Conservation (phyloP, 2,329 filamentous ascomycete species). For the Colletotrichum horii region DNA sequence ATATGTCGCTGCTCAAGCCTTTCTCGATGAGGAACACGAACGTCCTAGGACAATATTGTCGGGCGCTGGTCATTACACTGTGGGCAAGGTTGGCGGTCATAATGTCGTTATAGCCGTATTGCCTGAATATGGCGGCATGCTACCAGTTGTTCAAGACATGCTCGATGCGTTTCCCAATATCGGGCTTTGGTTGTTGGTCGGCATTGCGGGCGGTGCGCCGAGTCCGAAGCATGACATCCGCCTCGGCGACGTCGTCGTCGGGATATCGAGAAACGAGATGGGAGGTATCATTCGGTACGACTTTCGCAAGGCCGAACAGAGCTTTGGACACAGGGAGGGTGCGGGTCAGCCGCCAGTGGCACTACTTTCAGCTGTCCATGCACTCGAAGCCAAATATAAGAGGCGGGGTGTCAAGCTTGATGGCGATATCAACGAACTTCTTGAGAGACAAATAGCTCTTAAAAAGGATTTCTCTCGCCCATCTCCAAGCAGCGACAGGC, state of each 20-base stretch:
- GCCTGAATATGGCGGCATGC: constrained; percentile 25
- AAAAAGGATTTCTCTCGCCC: neutral
- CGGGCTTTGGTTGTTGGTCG: constrained; percentile 21
- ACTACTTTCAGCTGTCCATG: neutral
- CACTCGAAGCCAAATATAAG: neutral
- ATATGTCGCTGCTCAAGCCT: neutral
- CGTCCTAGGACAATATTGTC: too few species aligned
- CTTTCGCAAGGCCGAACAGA: constrained; percentile 17
- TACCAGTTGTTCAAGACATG: too few species aligned
- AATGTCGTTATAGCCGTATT: constrained; percentile 31
- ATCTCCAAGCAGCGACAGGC: neutral
- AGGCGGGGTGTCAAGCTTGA: neutral
- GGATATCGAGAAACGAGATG: neutral
- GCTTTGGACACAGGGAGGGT: neutral
- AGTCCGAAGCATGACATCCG: constrained; percentile 36
- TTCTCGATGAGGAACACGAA: neutral
- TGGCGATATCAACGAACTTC: neutral
- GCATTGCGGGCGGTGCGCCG: constrained; percentile 38
- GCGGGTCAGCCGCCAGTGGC: neutral
- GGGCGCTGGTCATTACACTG: too few species aligned
- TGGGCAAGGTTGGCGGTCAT: constrained; percentile 23
- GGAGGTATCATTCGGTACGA: neutral
- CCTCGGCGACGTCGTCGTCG: constrained; percentile 19
- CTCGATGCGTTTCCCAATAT: constrained; percentile 18
- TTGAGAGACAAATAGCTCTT: neutral